Base-by-base conservation (phyloP, 163 green algal genomes). In the Scenedesmus sp. region DNA sequence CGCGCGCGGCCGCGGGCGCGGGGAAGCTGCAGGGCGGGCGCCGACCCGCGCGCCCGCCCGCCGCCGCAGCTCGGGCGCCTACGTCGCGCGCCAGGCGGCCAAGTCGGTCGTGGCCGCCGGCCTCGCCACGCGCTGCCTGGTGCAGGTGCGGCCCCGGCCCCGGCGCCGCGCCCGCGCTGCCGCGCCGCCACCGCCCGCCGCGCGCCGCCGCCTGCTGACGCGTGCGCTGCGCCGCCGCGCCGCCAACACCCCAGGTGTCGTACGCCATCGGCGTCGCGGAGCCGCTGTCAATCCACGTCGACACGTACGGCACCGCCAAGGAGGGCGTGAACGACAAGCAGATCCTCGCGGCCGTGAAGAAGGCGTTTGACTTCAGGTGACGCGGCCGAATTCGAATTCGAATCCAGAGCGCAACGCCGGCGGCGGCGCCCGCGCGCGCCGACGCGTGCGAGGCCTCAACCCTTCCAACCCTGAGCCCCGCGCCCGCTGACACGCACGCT, bases 191-290 rank as follows among this genome's bases (percentile, higher is more conserved):
- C 7, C 39, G 39, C 7, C 39, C 6, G 39, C 39, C 7, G 10
- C 10, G 39, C 39, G 39, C 39, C 6, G 7, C 10, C 10, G 39
- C 39, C 10, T 47, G 39, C 39, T 47, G 7, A 47, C 39, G 39
- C 39, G 7, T 10, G 39, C 39, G 39, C 39, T 47, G 7, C 10
- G 39, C 39, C 10, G n/a, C 53, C 14, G 53, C 53, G 9, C 22
- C 53, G 6, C 53, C n/a, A n/a, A n/a, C n/a, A n/a, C 24, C 28
- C 20, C 92, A 97, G 91, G 91, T 99, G 31, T 98, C 96, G 1
- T 99, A 99, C 80, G 93, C 96, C 85, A 99, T 99, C 63, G 96
- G 95, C 65, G 94, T 99, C 66, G 82, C 96, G 1, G 93, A 99
- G 87, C 96, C 96, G 1, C 91, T 99, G 75, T 99, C 96, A 22